These are phyloP conservation scores for Boletus huronensis DNA, from an alignment of 768 basidiomycete species.

Conservation along the genomic window DNA sequence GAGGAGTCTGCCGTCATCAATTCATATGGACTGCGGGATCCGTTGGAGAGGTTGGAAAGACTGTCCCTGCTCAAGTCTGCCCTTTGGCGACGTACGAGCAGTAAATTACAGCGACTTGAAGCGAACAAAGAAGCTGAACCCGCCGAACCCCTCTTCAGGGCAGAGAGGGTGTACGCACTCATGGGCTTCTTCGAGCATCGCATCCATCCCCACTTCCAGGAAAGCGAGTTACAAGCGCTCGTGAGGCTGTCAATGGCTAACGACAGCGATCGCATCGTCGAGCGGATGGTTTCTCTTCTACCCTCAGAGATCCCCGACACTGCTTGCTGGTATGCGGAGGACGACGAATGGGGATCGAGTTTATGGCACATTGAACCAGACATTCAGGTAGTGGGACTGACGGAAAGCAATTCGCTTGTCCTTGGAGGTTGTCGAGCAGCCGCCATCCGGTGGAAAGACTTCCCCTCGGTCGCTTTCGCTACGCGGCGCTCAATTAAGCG, in stretches of 20 bases:
- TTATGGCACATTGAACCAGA: slow-evolving; percentile 22
- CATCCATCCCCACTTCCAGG: slow-evolving; percentile 14
- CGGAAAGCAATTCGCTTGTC: slow-evolving; percentile 10
- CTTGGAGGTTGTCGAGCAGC: slow-evolving; percentile 25
- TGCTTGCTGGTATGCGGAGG: slow-evolving; percentile 21
- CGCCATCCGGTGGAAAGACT: slow-evolving; percentile 23
- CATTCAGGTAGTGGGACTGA: slow-evolving; percentile 20
- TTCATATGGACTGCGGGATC: slow-evolving; percentile 17
- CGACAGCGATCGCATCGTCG: slow-evolving; percentile 19
- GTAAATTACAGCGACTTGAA: not conserved
- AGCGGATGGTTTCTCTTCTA: slow-evolving; percentile 22
- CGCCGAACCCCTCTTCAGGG: not conserved
- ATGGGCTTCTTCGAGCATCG: slow-evolving; percentile 29
- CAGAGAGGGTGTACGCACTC: slow-evolving; percentile 26
- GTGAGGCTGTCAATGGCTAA: slow-evolving; percentile 25
- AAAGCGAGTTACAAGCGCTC: slow-evolving; percentile 22
- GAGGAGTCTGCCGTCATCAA: slow-evolving; percentile 24
- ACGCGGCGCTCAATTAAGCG: slow-evolving; percentile 14
- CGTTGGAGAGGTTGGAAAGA: slow-evolving; percentile 24
- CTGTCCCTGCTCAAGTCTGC: slow-evolving; percentile 20
- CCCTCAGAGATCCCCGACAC: not conserved
- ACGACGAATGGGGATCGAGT: slow-evolving; percentile 14
- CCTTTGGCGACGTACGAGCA: slow-evolving; percentile 22
- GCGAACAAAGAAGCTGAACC: not conserved
- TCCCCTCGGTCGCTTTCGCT: slow-evolving; percentile 18